Base-by-base conservation (phyloP, 2,329 filamentous ascomycete genomes). In the Knoxdaviesia capensis region DNA sequence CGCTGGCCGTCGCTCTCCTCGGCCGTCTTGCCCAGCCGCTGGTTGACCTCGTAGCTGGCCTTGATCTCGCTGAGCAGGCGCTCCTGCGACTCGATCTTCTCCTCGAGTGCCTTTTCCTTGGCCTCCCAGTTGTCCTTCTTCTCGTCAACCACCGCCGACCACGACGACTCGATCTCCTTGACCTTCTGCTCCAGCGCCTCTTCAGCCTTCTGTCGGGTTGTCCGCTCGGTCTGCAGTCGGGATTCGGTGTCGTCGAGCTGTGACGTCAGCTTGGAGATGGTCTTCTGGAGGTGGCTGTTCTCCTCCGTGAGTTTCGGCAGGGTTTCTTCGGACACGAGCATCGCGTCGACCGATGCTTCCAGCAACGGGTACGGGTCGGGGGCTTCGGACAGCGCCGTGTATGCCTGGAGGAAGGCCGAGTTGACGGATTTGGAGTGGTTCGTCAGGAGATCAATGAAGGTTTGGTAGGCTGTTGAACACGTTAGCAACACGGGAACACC, bases 51-150 rank as follows among this genome's bases (percentile, higher is more conserved):
- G 55, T 94, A 94, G 62, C 78, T 94, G 30, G 90, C 90, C 61
- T 94, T 96, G 55, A 96, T 76, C 58, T 98, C 92, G 54, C 82
- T 94, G 50, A 98, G 61, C 35, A 98, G 62, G 6, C 86, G 77
- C 40, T 98, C 90, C 55, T 98, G 88, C 51, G 80, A 92, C 57
- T 94, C 88, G 3, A 93, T 68, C 61, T 94, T 96, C 51, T 96
- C 88, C 53, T 94, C 86, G 45, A 94, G 61, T 31, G 74, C 77
- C 62, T 82, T 83, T 63, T 98, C 90, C 56, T 93, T 94, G 6
- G 88, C 78, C 42, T 81, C 77, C 90, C 90, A 98, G 54, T 98
- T 98, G 57, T 88, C 85, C 52, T 84, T 80, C 61, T 94, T 94
- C 65, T 98, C 90, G 44, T 82, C 77, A 41, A 98, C 58, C 5